Evolutionary conservation across 495 filamentous ascomycete genomes (phyloP).

Genomic region (Daldinia caldariorum): DNA sequence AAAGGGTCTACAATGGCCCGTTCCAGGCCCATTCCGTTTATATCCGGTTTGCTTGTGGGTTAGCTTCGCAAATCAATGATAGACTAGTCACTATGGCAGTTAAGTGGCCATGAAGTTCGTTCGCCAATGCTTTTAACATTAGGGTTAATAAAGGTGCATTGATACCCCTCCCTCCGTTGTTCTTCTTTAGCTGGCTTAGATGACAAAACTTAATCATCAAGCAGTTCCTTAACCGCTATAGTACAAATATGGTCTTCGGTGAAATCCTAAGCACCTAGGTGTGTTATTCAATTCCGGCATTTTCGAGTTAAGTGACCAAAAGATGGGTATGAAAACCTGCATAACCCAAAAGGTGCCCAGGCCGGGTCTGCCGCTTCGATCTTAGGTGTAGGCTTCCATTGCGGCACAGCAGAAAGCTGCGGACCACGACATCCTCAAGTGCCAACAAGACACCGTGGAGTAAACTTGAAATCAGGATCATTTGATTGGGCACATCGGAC

Average conservation of each 20-base stretch:
- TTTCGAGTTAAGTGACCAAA: background rate
- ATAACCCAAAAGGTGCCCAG: background rate
- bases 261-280: background rate
- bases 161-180: background rate
- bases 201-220: background rate
- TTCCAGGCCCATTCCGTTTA: background rate
- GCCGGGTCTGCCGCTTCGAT: background rate
- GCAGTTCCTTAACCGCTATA: background rate
- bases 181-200: background rate
- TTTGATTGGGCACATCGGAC: no score
- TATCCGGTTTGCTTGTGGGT: background rate
- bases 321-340: background rate
- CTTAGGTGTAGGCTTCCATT: background rate
- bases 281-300: background rate
- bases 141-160: background rate
- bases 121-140: background rate
- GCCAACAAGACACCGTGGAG: no score
- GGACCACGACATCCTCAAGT: no score
- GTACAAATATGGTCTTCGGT: background rate
- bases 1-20: background rate
- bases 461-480: no score
- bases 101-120: background rate
- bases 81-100: background rate
- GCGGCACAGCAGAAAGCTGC: background rate
- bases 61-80: conserved; percentile 6